Percentiles rank a stretch among this genome's conserved stretches.
These are phyloP conservation scores for Globisporangium spinosum DNA, from an alignment of 352 stramenopile species.

Conservation along the genomic window DNA sequence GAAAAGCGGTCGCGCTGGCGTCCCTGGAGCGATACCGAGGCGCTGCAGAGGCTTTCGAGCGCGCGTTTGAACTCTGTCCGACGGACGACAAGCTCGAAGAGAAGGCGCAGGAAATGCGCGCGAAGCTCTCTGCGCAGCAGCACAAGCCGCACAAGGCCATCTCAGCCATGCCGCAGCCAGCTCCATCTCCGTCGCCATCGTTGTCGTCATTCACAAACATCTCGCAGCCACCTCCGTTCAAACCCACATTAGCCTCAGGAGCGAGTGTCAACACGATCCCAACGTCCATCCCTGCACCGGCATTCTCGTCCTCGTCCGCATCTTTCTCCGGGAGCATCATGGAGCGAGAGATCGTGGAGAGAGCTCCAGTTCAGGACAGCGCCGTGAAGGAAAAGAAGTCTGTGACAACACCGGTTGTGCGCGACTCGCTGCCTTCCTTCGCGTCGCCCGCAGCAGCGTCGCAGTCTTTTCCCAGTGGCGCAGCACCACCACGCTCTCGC, in stretches of 20 bases:
- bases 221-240: not conserved
- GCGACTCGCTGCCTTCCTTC: conserved; percentile 6
- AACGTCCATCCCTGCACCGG: conserved; percentile 14
- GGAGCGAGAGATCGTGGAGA: conserved; percentile 49
- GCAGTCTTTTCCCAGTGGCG: conserved; percentile 10
- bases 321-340: conserved; percentile 74
- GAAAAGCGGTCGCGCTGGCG: conserved; percentile 60
- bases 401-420: conserved; percentile 1
- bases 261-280: not conserved
- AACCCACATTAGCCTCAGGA: not conserved
- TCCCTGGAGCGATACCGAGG: conserved; percentile 61
- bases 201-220: conserved; percentile 16
- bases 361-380: not conserved
- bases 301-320: conserved; percentile 31
- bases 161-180: conserved; percentile 7
- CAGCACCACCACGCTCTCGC: conserved; percentile 34
- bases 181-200: not conserved
- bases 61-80: conserved; percentile 62
- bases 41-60: conserved; percentile 62
- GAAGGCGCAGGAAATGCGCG: conserved; percentile 66
- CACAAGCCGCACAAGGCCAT: conserved; percentile 13
- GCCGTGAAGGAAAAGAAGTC: not conserved
- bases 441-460: not conserved
- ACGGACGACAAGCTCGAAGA: conserved; percentile 59
- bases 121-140: conserved; percentile 15